These are phyloP conservation scores for Clonostachys chloroleuca DNA, from an alignment of 2,329 filamentous ascomycete species.

Conservation along the genomic window DNA sequence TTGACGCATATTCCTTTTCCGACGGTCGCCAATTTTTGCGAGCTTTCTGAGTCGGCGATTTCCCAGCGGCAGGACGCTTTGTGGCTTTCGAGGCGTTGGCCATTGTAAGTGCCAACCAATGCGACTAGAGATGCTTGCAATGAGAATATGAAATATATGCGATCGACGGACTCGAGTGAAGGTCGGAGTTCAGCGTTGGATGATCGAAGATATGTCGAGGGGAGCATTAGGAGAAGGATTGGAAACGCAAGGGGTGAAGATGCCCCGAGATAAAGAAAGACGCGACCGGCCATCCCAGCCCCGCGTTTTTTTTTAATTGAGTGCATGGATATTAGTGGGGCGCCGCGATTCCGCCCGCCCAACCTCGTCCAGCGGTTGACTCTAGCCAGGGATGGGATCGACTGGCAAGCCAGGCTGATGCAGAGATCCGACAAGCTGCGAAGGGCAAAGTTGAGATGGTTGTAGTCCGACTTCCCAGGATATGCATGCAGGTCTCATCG, in stretches of 20 bases:
- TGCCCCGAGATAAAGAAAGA: neutral
- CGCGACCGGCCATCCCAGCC: slow-evolving; percentile 11
- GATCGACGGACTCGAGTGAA: neutral
- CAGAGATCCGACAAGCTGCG: too few relatives aligned
- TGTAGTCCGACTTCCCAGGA: too few relatives aligned
- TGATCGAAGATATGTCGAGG: neutral
- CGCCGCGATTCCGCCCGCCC: neutral
- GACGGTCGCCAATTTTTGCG: slow-evolving; percentile 6
- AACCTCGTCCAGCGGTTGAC: too few relatives aligned
- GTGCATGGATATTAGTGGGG: slow-evolving; percentile 5
- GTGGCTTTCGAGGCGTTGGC: neutral
- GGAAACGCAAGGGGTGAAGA: neutral
- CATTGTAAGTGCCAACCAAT: neutral
- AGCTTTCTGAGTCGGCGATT: neutral
- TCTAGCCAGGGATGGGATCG: too few relatives aligned
- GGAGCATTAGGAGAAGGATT: neutral
- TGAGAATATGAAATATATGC: too few relatives aligned
- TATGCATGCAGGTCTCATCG: too few relatives aligned
- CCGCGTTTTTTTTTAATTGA: slow-evolving; percentile 19
- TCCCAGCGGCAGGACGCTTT: neutral
- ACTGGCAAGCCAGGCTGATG: too few relatives aligned
- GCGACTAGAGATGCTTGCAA: too few relatives aligned
- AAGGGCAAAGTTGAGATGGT: too few relatives aligned
- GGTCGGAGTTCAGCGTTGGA: neutral
- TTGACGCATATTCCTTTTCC: slow-evolving; percentile 4